Base-by-base conservation (phyloP, 2,329 filamentous ascomycete genomes). In the Simplicillium aogashimaense region DNA sequence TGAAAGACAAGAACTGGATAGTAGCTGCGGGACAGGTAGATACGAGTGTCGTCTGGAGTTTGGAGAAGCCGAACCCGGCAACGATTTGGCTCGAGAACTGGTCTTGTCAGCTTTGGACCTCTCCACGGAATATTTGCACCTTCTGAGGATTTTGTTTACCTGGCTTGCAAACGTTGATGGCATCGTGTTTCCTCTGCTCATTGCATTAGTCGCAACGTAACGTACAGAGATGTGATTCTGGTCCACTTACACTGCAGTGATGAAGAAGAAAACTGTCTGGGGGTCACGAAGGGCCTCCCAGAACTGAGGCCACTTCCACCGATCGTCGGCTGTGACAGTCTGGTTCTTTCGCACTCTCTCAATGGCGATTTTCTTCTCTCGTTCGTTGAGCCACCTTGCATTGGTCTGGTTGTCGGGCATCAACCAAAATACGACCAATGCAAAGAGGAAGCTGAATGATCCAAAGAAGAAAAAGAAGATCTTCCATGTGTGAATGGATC, bases 311-410 rank as follows among this genome's bases (percentile, higher is more conserved):
- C 44, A 45, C 29, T 40, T 45, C 41, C 44, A 45, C 13, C 25
- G 34, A 16, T 43, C 39, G 34, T 45, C 39, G 4, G 39, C 31
- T 8, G 44, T 43, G 12, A 45, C 44, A 9, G 41, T 43, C 14
- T 40, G 31, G 18, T 38, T 38, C 8, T 18, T 5, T 20, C 37
- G 29, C 37, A 38, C 37, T 15, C 37, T 17, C 29, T 32, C 37
- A 18, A 49, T 41, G 8, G 46, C 37, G n/a, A 46, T 17, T 25
- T 47, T 42, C 29, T 40, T 43, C 36, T 53, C 18, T 15, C 36
- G 36, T 14, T 38, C 28, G 25, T 38, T 17, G 7, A 38, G 36
- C 36, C 36, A 38, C 8, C 36, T 20, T 11, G 36, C 36, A 17
- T 38, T 38, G 3, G 36, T 30, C 36, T 38, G 36, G 36, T 38